Conservation (phyloP, 2,329 filamentous ascomycete genomes). For the Colletotrichum paranaense region DNA sequence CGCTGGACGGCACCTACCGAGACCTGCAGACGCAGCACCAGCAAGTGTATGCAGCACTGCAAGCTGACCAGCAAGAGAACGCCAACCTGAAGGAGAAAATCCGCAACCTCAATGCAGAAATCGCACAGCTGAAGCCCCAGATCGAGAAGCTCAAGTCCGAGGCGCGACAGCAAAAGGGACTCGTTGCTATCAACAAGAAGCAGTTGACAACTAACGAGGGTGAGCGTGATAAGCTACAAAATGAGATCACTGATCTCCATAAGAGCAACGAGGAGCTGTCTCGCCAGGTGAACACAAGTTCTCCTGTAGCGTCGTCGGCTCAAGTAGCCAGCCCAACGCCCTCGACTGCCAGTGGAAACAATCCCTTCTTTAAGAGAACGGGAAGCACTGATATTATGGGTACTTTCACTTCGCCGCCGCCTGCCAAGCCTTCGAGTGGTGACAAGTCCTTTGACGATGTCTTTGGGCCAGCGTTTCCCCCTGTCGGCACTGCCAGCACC, state of each 20-base stretch:
- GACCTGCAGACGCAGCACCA: slow-evolving; percentile 87
- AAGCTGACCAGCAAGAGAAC: slow-evolving; percentile 92
- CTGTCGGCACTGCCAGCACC: slow-evolving; percentile 53
- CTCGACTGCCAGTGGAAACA: slow-evolving; percentile 81
- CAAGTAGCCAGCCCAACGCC: slow-evolving; percentile 76
- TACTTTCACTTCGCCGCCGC: slow-evolving; percentile 60
- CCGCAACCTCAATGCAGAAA: slow-evolving; percentile 82
- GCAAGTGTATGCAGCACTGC: slow-evolving; percentile 78
- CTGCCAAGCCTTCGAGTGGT: slow-evolving; percentile 56
- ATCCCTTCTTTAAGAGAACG: slow-evolving; percentile 90
- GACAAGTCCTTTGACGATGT: slow-evolving; percentile 87
- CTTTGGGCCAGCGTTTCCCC: slow-evolving; percentile 77
- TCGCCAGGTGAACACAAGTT: slow-evolving; percentile 63
- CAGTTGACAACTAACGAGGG: slow-evolving; percentile 90
- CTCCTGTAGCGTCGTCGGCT: slow-evolving; percentile 58
- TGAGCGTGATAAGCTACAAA: slow-evolving; percentile 88
- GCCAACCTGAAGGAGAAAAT: slow-evolving; percentile 88
- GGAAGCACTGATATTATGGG: slow-evolving; percentile 71
- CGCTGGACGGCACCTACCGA: slow-evolving; percentile 82
- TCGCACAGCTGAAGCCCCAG: slow-evolving; percentile 85
- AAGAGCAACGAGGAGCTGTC: slow-evolving; percentile 71
- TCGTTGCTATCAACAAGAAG: slow-evolving; percentile 99
- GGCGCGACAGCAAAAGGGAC: slow-evolving; percentile 92
- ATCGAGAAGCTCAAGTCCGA: slow-evolving; percentile 94
- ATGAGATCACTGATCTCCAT: slow-evolving; percentile 77